phyloP scores from a whole-genome alignment of 2,329 filamentous ascomycete species.

The Diaporthe aspalathi region DNA sequence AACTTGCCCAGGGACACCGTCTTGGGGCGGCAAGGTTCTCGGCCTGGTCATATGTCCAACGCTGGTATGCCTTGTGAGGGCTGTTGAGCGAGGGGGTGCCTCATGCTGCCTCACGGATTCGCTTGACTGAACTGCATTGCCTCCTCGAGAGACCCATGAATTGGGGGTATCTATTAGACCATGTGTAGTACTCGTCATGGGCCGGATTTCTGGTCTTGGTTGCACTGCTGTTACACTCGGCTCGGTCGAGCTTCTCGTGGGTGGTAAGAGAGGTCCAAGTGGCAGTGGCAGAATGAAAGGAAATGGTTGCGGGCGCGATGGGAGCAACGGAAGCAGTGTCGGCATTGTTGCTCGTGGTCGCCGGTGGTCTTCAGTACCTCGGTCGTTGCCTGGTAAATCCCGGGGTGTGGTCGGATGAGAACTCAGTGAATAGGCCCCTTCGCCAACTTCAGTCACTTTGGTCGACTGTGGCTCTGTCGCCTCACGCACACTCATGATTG shows the following conservation, averaged over 20 bases:
- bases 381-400: neutral
- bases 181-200: neutral
- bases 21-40: rapidly evolving
- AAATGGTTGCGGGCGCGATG: constrained; percentile 1
- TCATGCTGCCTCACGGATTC: neutral
- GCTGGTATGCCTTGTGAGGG: neutral
- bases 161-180: too few relatives aligned
- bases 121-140: neutral
- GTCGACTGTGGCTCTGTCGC: neutral
- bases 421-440: too few relatives aligned
- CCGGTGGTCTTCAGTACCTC: too few relatives aligned
- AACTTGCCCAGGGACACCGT: neutral
- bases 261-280: constrained; percentile 15
- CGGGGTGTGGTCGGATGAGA: neutral
- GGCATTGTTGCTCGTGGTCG: neutral
- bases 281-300: constrained; percentile 27
- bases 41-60: too few relatives aligned
- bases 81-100: too few relatives aligned
- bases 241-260: neutral
- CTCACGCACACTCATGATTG: neutral
- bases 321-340: neutral
- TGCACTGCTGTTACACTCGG: neutral
- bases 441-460: neutral
- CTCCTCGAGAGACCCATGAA: too few relatives aligned
- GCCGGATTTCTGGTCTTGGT: neutral